phyloP scores from a whole-genome alignment of 257 asterid species.

The Thymus quinquecostatus region DNA sequence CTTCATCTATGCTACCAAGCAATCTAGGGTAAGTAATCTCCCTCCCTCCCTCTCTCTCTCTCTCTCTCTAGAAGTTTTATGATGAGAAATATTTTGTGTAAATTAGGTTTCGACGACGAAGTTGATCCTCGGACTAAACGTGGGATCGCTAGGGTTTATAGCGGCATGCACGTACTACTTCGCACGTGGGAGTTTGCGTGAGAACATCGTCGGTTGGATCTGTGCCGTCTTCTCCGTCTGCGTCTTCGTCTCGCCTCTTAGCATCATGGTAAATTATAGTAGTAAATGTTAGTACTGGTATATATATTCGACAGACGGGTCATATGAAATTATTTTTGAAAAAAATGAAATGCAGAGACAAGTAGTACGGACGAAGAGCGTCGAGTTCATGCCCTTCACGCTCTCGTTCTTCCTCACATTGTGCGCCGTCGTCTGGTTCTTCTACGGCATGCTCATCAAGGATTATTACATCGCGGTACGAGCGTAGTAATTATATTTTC shows the following conservation, averaged over 20 bases:
- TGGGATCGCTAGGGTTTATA: constrained; percentile 41
- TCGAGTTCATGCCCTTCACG: constrained; percentile 76
- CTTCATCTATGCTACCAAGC: constrained; percentile 61
- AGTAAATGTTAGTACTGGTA: too few species aligned
- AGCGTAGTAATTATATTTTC: constrained; percentile 23
- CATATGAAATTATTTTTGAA: too few species aligned
- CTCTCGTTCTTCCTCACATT: constrained; percentile 77
- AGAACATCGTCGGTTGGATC: constrained; percentile 69
- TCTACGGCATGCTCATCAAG: constrained; percentile 62
- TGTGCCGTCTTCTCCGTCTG: constrained; percentile 71
- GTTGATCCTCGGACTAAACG: constrained; percentile 53
- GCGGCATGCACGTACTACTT: constrained; percentile 37
- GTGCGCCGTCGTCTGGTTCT: constrained; percentile 78
- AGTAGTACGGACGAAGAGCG: constrained; percentile 73
- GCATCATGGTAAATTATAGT: constrained; percentile 61
- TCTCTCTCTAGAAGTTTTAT: not conserved
- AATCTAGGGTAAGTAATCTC: constrained; percentile 47
- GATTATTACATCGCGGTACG: constrained; percentile 75
- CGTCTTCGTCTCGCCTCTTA: constrained; percentile 81
- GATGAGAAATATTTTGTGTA: constrained; percentile 4
- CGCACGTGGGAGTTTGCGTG: constrained; percentile 31
- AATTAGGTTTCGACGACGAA: constrained; percentile 51
- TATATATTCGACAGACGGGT: too few species aligned
- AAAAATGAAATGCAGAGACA: constrained; percentile 30
- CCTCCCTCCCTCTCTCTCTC: not conserved